Percentiles rank a stretch among this genome's conserved stretches.
These are phyloP conservation scores for Harringtonia aguacate DNA, from an alignment of 2,329 filamentous ascomycete species.

Conservation along the genomic window DNA sequence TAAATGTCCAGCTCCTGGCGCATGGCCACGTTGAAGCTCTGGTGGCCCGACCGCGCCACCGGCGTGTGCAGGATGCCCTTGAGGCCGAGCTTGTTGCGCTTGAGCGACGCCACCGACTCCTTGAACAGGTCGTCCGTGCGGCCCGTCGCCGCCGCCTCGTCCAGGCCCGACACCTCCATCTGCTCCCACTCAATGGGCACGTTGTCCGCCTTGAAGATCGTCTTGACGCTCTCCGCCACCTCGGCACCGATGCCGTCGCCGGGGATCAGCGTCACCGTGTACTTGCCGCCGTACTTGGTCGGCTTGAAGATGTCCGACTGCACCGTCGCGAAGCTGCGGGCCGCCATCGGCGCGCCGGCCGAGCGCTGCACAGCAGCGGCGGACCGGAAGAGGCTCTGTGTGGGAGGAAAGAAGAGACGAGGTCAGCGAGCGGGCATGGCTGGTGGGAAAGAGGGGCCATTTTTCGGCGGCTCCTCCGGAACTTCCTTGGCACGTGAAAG, in stretches of 20 bases:
- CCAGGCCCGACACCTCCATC: slow-evolving; percentile 87
- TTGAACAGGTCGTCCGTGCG: slow-evolving; percentile 92
- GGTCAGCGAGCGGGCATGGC: too few species aligned
- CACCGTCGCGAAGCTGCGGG: slow-evolving; percentile 64
- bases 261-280: slow-evolving; percentile 96
- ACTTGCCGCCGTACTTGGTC: slow-evolving; percentile 98
- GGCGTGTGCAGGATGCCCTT: slow-evolving; percentile 99
- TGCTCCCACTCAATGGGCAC: slow-evolving; percentile 99
- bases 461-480: not conserved
- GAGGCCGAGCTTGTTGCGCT: slow-evolving; percentile 96
- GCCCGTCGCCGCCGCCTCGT: slow-evolving; percentile 59
- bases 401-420: slow-evolving; percentile 2
- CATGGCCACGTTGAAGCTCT: slow-evolving; percentile 98
- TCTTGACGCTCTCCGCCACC: slow-evolving; percentile 96
- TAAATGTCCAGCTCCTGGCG: slow-evolving; percentile 99
- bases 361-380: slow-evolving; percentile 29
- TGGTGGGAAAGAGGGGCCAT: not conserved
- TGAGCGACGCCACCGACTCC: slow-evolving; percentile 88
- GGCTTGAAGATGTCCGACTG: slow-evolving; percentile 97
- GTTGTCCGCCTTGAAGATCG: slow-evolving; percentile 98
- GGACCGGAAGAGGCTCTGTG: slow-evolving; percentile 43
- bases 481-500: not conserved
- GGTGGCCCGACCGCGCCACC: slow-evolving; percentile 91
- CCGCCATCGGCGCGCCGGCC: slow-evolving; percentile 14
- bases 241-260: slow-evolving; percentile 98